Base-by-base conservation (phyloP, 352 stramenopile species). In the Phytophthora hybrid region DNA sequence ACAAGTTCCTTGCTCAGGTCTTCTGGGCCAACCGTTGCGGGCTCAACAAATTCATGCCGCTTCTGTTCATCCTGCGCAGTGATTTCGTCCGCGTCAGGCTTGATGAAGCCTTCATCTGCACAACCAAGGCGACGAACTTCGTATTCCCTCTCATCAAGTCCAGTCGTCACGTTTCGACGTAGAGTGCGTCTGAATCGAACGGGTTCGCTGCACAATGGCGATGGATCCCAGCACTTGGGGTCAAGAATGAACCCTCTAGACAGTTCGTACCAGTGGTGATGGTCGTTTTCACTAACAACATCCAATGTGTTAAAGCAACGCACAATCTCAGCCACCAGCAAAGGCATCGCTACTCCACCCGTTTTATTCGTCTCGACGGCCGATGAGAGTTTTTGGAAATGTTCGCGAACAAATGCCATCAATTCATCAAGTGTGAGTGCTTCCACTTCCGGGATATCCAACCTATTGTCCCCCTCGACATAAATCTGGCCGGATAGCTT, bases 191-290 rank as follows among this genome's bases (percentile, higher is more conserved):
- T 77, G 63, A 80, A 92, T 11, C 81, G 84, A 55, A 89, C 85
- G 21, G 83, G 74, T 21, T 88, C 81, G 47, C 78, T 77, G 41
- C 77, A 87, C 32, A 90, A 57, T 47, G 84, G 82, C 5, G 74
- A 69, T 37, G 84, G 82, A 55, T 92, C 82, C 84, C 84, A 93
- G 55, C 76, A 82, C n/a, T 77, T 80, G 4, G 76, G 73, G 60
- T 91, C 80, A 31, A 93, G 69, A 49, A 90, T 65, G 60, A 92
- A 93, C 0, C 87, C 87, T 41, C 87, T 73, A 21, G 83, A 92
- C 3, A 90, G 64, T 39, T 93, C 85, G 49, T 76, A 76, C 85
- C 83, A 92, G 9, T 68, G 58, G 0, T 23, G 52, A 1, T 5
- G 16, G 0, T 31, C 29, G 10, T 26, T 18, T 56, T 76, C 54